Percentiles rank a stretch among this genome's conserved stretches.
phyloP scores from a whole-genome alignment of 2,329 filamentous ascomycete species.

The Trichothecium roseum region DNA sequence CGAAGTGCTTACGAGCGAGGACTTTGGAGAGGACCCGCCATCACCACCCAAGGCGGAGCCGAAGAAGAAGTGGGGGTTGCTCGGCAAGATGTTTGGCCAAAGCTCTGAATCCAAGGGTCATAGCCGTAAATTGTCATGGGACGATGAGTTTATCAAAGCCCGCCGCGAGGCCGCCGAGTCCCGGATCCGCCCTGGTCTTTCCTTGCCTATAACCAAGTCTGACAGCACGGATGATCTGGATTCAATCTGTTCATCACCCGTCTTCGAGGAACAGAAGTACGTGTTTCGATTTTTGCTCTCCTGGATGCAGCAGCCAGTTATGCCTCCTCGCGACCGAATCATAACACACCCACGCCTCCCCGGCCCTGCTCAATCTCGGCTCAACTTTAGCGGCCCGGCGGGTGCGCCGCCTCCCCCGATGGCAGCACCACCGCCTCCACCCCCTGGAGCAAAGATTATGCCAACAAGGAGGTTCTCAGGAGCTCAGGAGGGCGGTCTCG shows the following conservation, averaged over 20 bases:
- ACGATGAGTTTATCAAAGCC: slow-evolving; percentile 38
- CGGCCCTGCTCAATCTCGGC: slow-evolving; percentile 54
- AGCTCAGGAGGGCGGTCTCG: slow-evolving; percentile 30
- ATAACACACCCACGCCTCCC: slow-evolving; percentile 61
- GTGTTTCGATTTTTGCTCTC: slow-evolving; percentile 68
- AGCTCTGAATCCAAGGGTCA: slow-evolving; percentile 6
- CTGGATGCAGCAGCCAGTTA: slow-evolving; percentile 42
- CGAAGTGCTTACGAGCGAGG: slow-evolving; percentile 12
- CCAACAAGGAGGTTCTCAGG: slow-evolving; percentile 37
- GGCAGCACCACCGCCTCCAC: slow-evolving; percentile 26
- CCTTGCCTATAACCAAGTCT: slow-evolving; percentile 4
- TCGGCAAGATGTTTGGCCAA: slow-evolving; percentile 51
- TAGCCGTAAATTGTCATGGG: slow-evolving; percentile 14
- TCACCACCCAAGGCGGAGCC: slow-evolving; percentile 21
- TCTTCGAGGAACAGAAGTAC: slow-evolving; percentile 46
- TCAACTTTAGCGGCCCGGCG: slow-evolving; percentile 29
- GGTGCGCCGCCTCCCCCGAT: slow-evolving; percentile 27
- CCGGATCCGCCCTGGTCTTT: slow-evolving; percentile 19
- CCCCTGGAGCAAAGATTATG: slow-evolving; percentile 5
- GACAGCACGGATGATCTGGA: slow-evolving; percentile 27
- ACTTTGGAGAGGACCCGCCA: slow-evolving; percentile 12
- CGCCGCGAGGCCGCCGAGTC: slow-evolving; percentile 40
- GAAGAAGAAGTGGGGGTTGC: slow-evolving; percentile 53
- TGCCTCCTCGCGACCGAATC: slow-evolving; percentile 49
- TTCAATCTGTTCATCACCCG: slow-evolving; percentile 43